Percentiles rank a stretch among this genome's conserved stretches.
Evolutionary conservation across 768 basidiomycete genomes (phyloP).

Genomic region (Suillus subluteus): DNA sequence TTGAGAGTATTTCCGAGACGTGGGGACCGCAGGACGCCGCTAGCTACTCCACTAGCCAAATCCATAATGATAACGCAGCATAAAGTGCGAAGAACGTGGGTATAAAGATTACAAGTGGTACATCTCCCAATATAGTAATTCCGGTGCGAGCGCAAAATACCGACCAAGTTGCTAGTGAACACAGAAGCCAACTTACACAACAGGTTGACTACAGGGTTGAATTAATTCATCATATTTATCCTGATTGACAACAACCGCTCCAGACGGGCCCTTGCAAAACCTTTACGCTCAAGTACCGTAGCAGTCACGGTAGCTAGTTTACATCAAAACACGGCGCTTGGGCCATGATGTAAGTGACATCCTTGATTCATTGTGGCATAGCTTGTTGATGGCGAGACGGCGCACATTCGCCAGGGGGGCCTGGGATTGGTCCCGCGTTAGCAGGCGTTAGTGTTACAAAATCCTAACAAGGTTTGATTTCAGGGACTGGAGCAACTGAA

Average conservation of each 20-base stretch:
- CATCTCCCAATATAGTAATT: slow-evolving; percentile 7
- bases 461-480: slow-evolving; percentile 5
- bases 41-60: slow-evolving; percentile 5
- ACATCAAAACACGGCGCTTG: background rate
- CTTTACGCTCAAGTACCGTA: background rate
- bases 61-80: slow-evolving; percentile 4
- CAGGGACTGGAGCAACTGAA: background rate
- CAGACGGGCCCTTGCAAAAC: background rate
- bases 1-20: slow-evolving; percentile 20
- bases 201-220: slow-evolving; percentile 5
- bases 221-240: background rate
- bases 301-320: too few relatives aligned
- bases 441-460: background rate
- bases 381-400: background rate
- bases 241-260: background rate
- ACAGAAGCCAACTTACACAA: background rate
- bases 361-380: background rate
- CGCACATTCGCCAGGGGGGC: background rate
- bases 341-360: background rate
- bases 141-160: slow-evolving; percentile 7
- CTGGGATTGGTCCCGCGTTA: background rate
- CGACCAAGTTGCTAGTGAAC: slow-evolving; percentile 4
- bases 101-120: slow-evolving; percentile 1
- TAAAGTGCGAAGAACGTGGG: slow-evolving; percentile 14
- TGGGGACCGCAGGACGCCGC: slow-evolving; percentile 21